phyloP scores from a whole-genome alignment of 768 basidiomycete species.

The Rhizopogon vulgaris region DNA sequence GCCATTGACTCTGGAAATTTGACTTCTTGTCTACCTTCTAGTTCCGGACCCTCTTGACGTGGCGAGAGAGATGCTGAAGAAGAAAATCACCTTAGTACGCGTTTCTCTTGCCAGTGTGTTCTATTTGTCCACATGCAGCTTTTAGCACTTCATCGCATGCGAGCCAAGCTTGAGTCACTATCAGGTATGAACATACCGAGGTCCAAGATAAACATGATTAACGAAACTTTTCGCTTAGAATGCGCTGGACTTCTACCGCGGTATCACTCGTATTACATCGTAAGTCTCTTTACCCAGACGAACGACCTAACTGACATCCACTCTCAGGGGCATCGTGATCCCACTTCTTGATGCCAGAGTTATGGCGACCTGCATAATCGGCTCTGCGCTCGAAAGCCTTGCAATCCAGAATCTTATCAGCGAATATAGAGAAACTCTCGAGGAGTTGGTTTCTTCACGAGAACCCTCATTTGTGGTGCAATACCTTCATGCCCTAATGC shows the following conservation, averaged over 20 bases:
- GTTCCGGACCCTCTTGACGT: constrained; percentile 26
- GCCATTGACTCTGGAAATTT: not conserved
- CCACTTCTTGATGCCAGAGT: not conserved
- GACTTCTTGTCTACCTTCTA: not conserved
- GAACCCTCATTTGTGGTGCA: not conserved
- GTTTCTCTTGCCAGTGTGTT: constrained; percentile 10
- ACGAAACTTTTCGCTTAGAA: not conserved
- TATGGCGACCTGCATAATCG: constrained; percentile 1
- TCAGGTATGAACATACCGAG: not conserved
- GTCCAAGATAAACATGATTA: not conserved
- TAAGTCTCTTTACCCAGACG: not conserved
- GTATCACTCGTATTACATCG: constrained; percentile 1
- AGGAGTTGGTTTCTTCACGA: not conserved
- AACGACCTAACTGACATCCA: not conserved
- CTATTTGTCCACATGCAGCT: not conserved
- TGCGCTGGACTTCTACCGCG: constrained; percentile 1
- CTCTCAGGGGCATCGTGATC: not conserved
- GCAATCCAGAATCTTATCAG: not conserved
- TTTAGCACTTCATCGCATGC: constrained; percentile 52
- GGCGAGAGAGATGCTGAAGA: constrained; percentile 39
- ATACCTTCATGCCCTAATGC: not conserved
- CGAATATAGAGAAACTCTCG: not conserved
- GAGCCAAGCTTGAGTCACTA: constrained; percentile 26
- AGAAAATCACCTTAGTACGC: constrained; percentile 45
- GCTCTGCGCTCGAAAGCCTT: not conserved